Percentiles rank a stretch among this genome's conserved stretches.
These are phyloP conservation scores for Huntiella abstrusa DNA, from an alignment of 2,329 filamentous ascomycete genomes.

Conservation along the genomic window DNA sequence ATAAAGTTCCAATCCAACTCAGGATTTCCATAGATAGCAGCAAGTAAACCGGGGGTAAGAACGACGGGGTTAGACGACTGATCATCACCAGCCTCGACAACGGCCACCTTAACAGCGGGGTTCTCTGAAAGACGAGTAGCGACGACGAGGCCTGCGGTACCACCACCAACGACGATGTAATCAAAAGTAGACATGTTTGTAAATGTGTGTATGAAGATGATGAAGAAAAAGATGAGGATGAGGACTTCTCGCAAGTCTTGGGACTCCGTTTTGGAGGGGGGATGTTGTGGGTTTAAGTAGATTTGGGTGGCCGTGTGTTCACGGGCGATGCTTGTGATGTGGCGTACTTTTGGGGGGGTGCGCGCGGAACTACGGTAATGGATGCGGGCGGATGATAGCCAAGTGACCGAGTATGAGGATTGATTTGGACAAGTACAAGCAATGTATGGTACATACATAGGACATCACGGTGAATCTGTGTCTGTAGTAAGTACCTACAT, in stretches of 20 bases:
- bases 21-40: constrained; percentile 9
- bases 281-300: background rate
- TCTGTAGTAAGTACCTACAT: too few species aligned
- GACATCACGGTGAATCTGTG: too few species aligned
- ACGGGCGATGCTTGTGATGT: background rate
- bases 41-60: constrained; percentile 9
- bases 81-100: constrained; percentile 11
- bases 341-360: too few species aligned
- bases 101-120: constrained; percentile 8
- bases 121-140: constrained; percentile 18
- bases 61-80: constrained; percentile 10
- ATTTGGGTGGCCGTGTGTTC: background rate
- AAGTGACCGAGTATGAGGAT: too few species aligned
- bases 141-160: constrained; percentile 18
- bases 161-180: constrained; percentile 18
- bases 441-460: too few species aligned
- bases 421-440: too few species aligned
- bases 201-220: background rate
- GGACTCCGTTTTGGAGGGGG: background rate
- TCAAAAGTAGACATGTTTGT: constrained; percentile 11
- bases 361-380: too few species aligned
- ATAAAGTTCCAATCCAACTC: constrained; percentile 12
- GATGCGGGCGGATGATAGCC: too few species aligned
- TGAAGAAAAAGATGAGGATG: background rate
- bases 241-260: background rate